A percentile compares a stretch with the other conserved stretches of the same genome.
Conservation (phyloP, 2,329 filamentous ascomycete genomes). For the Shiraia sp. region DNA sequence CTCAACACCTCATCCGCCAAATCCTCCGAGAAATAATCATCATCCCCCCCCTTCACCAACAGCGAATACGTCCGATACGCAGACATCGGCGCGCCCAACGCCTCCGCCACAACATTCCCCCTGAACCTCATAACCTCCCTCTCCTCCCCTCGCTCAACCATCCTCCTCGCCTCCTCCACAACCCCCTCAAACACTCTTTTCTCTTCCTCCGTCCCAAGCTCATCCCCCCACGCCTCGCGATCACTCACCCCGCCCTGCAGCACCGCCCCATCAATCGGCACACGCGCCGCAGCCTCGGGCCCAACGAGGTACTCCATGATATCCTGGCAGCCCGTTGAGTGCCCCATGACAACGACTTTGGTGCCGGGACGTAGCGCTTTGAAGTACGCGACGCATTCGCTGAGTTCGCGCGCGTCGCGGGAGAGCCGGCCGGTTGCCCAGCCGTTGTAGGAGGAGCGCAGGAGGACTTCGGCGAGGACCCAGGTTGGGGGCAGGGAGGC, state of each 20-base stretch:
- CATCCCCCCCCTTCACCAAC: constrained; percentile 65
- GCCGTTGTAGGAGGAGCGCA: constrained; percentile 57
- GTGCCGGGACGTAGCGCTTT: constrained; percentile 44
- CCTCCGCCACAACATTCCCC: constrained; percentile 27
- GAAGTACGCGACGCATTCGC: constrained; percentile 57
- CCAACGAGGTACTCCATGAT: constrained; percentile 65
- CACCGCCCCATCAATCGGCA: constrained; percentile 71
- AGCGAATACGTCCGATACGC: constrained; percentile 64
- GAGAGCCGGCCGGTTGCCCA: constrained; percentile 60
- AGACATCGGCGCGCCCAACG: constrained; percentile 52
- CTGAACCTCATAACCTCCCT: constrained; percentile 58
- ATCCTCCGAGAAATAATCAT: constrained; percentile 88
- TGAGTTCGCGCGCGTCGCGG: constrained; percentile 60
- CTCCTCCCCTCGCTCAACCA: constrained; percentile 60
- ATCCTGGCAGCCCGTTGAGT: constrained; percentile 71
- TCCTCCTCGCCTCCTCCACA: constrained; percentile 55
- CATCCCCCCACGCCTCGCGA: constrained; percentile 59
- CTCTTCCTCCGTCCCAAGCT: constrained; percentile 38
- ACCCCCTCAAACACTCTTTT: constrained; percentile 10
- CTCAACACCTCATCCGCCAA: constrained; percentile 62
- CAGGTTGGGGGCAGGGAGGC: constrained; percentile 54
- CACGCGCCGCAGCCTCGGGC: constrained; percentile 43
- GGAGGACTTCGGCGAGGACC: constrained; percentile 56
- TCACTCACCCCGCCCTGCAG: constrained; percentile 82
- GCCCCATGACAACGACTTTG: constrained; percentile 70